Evolutionary conservation across 768 basidiomycete genomes (phyloP).

Genomic region (Trametes meyenii): DNA sequence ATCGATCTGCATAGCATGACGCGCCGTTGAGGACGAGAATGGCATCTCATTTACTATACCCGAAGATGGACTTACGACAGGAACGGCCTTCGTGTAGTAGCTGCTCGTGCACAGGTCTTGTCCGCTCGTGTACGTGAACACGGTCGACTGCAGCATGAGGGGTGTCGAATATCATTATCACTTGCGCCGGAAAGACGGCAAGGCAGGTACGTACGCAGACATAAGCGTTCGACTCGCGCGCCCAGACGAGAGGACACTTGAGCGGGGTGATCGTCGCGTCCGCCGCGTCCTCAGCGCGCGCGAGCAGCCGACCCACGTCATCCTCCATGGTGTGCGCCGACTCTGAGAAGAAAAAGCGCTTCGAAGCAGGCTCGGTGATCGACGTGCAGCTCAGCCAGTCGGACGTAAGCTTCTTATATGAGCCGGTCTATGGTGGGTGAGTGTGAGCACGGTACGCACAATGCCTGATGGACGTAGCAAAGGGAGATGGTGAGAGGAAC

Average conservation of each 20-base stretch:
- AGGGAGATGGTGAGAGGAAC: constrained; percentile 6
- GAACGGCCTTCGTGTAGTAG: constrained; percentile 30
- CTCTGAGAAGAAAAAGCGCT: constrained; percentile 35
- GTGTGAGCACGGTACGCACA: background rate
- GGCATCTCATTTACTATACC: constrained; percentile 40
- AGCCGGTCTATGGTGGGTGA: too few species aligned
- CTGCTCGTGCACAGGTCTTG: constrained; percentile 48
- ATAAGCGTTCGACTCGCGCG: constrained; percentile 46
- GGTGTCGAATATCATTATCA: background rate
- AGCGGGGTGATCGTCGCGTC: constrained; percentile 41
- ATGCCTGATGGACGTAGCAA: background rate
- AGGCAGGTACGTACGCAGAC: constrained; percentile 40
- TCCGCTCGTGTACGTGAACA: constrained; percentile 44
- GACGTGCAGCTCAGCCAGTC: constrained; percentile 35
- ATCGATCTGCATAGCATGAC: constrained; percentile 36
- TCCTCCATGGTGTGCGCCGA: constrained; percentile 2
- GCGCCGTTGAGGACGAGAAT: too few species aligned
- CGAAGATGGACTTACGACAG: constrained; percentile 33
- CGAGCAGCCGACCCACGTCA: constrained; percentile 12
- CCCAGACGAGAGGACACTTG: constrained; percentile 51
- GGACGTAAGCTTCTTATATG: constrained; percentile 27
- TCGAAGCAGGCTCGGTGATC: constrained; percentile 28
- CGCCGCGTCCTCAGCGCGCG: constrained; percentile 4
- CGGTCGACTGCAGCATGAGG: constrained; percentile 32
- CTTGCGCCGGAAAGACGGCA: background rate